Percentiles rank a stretch among this genome's conserved stretches.
Evolutionary conservation across 192 early-diverging fungal species (phyloP).

Genomic region (Rhizoclosmatium globosum): DNA sequence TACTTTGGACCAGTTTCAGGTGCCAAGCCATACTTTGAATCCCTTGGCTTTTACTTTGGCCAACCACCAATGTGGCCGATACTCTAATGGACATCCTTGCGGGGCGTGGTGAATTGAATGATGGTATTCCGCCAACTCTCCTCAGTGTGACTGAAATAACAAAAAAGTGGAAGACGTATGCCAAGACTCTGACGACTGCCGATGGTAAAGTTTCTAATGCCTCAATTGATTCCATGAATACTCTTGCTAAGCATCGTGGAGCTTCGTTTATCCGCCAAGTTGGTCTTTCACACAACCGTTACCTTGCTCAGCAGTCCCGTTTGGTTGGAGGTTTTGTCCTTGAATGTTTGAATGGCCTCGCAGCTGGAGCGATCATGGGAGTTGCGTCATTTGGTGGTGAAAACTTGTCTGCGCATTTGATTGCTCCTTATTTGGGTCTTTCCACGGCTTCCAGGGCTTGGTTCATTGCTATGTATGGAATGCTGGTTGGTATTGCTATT

Average conservation of each 20-base stretch:
- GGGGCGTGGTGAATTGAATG: constrained; percentile 37
- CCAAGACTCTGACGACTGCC: background rate
- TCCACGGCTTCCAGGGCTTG: background rate
- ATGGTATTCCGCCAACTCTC: background rate
- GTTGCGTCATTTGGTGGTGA: constrained; percentile 2
- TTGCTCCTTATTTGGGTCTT: no score
- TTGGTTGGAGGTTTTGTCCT: constrained; percentile 31
- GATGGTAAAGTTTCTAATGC: constrained; percentile 16
- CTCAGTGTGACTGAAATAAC: background rate
- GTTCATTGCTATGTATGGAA: constrained; percentile 34
- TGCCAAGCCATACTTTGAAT: constrained; percentile 43
- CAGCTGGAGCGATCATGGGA: constrained; percentile 49
- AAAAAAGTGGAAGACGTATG: background rate
- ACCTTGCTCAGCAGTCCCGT: constrained; percentile 47
- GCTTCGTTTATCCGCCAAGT: constrained; percentile 40
- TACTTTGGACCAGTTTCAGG: constrained; percentile 68
- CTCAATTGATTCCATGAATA: no score
- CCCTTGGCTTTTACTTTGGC: constrained; percentile 42
- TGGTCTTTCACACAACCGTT: constrained; percentile 44
- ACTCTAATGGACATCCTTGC: constrained; percentile 52
- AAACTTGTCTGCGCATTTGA: constrained; percentile 3
- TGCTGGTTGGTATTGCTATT: constrained; percentile 49
- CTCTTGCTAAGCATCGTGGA: background rate
- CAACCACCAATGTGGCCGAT: constrained; percentile 39
- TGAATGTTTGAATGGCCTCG: constrained; percentile 50